Evolutionary conservation across 2,329 filamentous ascomycete genomes (phyloP).

Genomic region (Trichoderma koningii): DNA sequence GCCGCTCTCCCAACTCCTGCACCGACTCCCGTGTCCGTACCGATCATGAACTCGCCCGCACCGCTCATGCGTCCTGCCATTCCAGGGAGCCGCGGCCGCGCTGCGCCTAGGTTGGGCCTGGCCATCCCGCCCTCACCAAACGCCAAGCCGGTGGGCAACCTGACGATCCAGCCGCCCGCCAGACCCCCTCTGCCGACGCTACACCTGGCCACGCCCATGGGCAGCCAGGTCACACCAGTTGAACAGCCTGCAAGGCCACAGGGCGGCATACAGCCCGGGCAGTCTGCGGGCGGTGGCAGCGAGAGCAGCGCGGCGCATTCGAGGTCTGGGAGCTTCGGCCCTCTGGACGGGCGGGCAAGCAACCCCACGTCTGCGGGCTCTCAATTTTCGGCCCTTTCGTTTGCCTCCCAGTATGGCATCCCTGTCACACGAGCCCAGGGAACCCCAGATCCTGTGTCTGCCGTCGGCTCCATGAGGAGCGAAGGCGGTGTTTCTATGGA

Average conservation of each 20-base stretch:
- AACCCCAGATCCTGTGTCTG: constrained; percentile 83
- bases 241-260: constrained; percentile 59
- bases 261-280: constrained; percentile 59
- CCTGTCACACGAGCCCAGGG: constrained; percentile 64
- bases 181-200: constrained; percentile 71
- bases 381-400: constrained; percentile 79
- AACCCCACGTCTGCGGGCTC: constrained; percentile 87
- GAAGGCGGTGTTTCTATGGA: constrained; percentile 78
- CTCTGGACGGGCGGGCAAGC: constrained; percentile 72
- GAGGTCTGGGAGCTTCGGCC: constrained; percentile 80
- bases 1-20: constrained; percentile 35
- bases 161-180: constrained; percentile 40
- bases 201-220: constrained; percentile 85
- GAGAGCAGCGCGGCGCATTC: constrained; percentile 79
- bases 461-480: constrained; percentile 77
- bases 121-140: constrained; percentile 88
- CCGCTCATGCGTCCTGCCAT: constrained; percentile 83
- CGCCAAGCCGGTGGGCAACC: constrained; percentile 70
- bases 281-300: constrained; percentile 74
- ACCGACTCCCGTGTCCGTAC: constrained; percentile 43
- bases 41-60: constrained; percentile 72
- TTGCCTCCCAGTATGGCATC: constrained; percentile 72
- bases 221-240: constrained; percentile 71
- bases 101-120: constrained; percentile 78
- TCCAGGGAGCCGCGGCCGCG: constrained; percentile 66